These are phyloP conservation scores for Penicillium bialowiezense DNA, from an alignment of 495 filamentous ascomycete genomes.

Conservation along the genomic window DNA sequence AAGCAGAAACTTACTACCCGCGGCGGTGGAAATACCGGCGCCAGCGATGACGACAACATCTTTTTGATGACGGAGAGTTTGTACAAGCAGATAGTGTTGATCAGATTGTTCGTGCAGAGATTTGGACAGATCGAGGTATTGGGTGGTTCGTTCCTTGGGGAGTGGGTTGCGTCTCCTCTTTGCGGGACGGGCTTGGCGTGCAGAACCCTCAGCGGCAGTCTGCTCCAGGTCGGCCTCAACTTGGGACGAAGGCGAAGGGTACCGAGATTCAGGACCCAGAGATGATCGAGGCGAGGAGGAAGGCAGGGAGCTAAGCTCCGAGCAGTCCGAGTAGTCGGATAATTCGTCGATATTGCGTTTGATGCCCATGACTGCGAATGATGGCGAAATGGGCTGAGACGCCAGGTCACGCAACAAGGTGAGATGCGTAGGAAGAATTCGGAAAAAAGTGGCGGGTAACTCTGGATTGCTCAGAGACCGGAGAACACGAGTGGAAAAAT, in stretches of 20 bases:
- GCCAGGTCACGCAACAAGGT: slow-evolving; percentile 2
- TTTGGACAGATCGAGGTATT: slow-evolving; percentile 67
- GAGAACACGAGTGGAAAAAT: not conserved
- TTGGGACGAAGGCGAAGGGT: slow-evolving; percentile 57
- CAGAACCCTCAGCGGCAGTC: slow-evolving; percentile 34
- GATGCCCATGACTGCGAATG: slow-evolving; percentile 32
- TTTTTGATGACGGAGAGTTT: slow-evolving; percentile 79
- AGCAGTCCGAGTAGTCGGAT: slow-evolving; percentile 53
- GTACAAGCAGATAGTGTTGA: slow-evolving; percentile 66
- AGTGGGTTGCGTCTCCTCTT: slow-evolving; percentile 69
- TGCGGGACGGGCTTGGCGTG: slow-evolving; percentile 58
- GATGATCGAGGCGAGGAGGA: slow-evolving; percentile 58
- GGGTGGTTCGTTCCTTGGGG: slow-evolving; percentile 70
- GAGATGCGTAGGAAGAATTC: slow-evolving; percentile 4
- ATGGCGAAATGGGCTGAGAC: slow-evolving; percentile 7
- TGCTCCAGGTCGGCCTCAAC: slow-evolving; percentile 20
- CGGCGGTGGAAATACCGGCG: slow-evolving; percentile 93
- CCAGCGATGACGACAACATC: slow-evolving; percentile 97
- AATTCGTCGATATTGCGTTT: slow-evolving; percentile 20
- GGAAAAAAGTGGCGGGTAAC: not conserved
- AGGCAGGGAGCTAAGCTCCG: slow-evolving; percentile 55
- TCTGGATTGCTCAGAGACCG: not conserved
- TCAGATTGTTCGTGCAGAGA: slow-evolving; percentile 47
- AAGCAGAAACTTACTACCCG: slow-evolving; percentile 71
- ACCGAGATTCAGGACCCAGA: slow-evolving; percentile 49